Conservation (phyloP, 768 basidiomycete species). For the Fibroporia radiculosa region DNA sequence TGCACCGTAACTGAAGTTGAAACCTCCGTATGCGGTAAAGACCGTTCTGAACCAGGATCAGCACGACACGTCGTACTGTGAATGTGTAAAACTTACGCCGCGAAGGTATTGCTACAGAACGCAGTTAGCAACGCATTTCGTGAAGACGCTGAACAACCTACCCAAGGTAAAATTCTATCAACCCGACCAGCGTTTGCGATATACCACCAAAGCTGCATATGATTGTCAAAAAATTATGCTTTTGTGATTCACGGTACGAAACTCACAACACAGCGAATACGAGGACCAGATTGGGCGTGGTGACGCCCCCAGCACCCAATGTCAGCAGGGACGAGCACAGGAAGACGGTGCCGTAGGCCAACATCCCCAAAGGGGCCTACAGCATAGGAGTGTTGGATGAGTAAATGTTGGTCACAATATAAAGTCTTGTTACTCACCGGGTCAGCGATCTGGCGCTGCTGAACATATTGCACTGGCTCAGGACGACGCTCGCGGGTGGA, state of each 20-base stretch:
- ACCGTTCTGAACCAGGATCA: neutral
- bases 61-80: neutral
- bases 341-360: constrained; percentile 6
- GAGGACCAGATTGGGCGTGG: constrained; percentile 3
- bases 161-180: constrained; percentile 6
- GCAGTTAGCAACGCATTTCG: neutral
- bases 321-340: constrained; percentile 5
- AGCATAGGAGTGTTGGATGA: neutral
- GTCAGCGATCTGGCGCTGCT: constrained; percentile 1
- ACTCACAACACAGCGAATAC: constrained; percentile 4
- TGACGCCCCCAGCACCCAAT: constrained; percentile 1
- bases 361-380: constrained; percentile 4
- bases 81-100: constrained; percentile 1
- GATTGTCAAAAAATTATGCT: neutral
- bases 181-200: constrained; percentile 6
- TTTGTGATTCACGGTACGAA: neutral
- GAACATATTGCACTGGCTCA: neutral
- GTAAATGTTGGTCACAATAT: neutral
- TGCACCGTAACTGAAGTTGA: constrained; percentile 4
- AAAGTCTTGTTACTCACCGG: neutral
- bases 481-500: neutral
- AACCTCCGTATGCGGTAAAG: constrained; percentile 4
- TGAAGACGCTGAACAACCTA: neutral
- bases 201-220: constrained; percentile 4
- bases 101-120: neutral